Evolutionary conservation across 2,329 filamentous ascomycete species (phyloP), one percentile per base, ranked within the genome.

Genomic region (Xylariales sp.): DNA sequence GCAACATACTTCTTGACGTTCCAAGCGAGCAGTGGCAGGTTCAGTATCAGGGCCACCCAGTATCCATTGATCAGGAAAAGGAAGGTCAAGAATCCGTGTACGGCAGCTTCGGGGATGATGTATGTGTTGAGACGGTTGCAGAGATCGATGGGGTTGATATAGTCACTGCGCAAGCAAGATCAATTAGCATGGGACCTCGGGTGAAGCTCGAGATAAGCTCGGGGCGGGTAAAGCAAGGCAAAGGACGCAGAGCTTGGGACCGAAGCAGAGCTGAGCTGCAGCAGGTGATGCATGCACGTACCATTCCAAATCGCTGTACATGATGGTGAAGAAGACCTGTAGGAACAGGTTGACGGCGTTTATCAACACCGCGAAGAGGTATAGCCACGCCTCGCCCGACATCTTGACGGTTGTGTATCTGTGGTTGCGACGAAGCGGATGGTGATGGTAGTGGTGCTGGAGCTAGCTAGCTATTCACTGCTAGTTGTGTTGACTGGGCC

Each of bases 71-170:
- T 88, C 48, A 98, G 75, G 75, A 98, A 98, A 50, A 98, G 70
- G 64, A 95, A 83, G 39, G 93, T 97, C 61, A 98, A 71, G 76
- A 97, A 93, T 52, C 85, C 91, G 66, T 98, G 94, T 51, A 98
- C 91, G 53, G 88, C 91, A 58, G 93, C 93, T 78, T 98, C 94
- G 62, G 93, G 93, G 60, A 98, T 84, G 65, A 98, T 98, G 75
- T 98, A 98, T 65, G 91, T 94, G 79, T 98, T 98, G 56, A 98
- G 85, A 59, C 93, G 90, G 83, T 98, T 98, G 86, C 93, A 98
- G 53, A 98, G 90, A 60, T 98, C 93, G 74, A 98, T 98, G 33
- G 93, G 93, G 76, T 98, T 98, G 74, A 98, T 98, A 72, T 98
- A 98, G 73, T 98, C 93, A 73, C 89, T 95, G 62, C 45, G 47